Base-by-base conservation (phyloP, 306 rosid species). In the Vachellia collinsii region DNA sequence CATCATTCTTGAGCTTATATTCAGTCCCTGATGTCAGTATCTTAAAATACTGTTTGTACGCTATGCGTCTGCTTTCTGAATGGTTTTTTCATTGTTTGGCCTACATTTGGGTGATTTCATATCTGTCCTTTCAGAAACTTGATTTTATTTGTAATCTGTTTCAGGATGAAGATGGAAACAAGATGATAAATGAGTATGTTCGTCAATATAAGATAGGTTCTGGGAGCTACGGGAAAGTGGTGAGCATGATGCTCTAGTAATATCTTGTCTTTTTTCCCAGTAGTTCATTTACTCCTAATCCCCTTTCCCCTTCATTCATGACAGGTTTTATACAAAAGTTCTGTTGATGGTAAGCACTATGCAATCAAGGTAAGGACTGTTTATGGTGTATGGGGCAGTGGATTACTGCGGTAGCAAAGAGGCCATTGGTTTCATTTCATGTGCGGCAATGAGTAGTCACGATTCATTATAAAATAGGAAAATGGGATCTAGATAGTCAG, bases 221-320 rank as follows among this genome's bases (percentile, higher is more conserved):
- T 25, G 97, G 99, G 71, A 96, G 99, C 88, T 96, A 93, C 2
- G 99, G 98, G 82, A 96, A 93, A 96, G 98, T 96, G 97, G 99
- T 96, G 82, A 87, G 90, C 68, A 43, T 80, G 70, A 11, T 76
- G 54, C 70, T 68, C 61, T 80, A 22, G 36, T 58, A 72, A 41
- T 82, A 56, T 42, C 41, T 42, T 84, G 36, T 78, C 36, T 70
- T 43, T 85, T 20, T 19, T 22, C 22, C 80, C 72, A 11, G 34
- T 34, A 70, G 73, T 63, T 6, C 37, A 47, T 34, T 66, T 82
- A 4, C 82, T 71, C 73, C 61, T 82, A 70, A 81, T 48, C 68
- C 34, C 74, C 65, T 77, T 82, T 83, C 71, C 73, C 68, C 83
- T 80, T 34, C 46, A 64, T 88, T 76, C 82, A 58, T 56, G 34